Conservation (phyloP, 169 alveolate genomes). For the Plasmodium blacklocki region DNA sequence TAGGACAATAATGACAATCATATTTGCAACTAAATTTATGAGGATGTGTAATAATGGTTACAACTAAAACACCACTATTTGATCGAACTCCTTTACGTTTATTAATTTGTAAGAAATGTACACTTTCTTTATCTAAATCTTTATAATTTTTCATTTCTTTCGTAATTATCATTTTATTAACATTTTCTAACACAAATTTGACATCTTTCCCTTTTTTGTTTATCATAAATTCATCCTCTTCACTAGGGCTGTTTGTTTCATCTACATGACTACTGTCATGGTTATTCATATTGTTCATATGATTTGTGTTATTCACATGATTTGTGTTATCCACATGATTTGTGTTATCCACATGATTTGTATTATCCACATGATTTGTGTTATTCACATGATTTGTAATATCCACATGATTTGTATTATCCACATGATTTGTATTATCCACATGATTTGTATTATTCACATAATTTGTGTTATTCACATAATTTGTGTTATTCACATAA, state of each 20-base stretch:
- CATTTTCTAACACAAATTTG: constrained; percentile 56
- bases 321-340: neutral
- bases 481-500: neutral
- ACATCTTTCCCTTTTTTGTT: constrained; percentile 72
- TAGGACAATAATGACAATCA: constrained; percentile 95
- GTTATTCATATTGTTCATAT: neutral
- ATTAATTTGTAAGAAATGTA: constrained; percentile 83
- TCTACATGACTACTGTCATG: neutral
- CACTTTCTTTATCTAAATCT: constrained; percentile 76
- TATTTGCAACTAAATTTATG: constrained; percentile 94
- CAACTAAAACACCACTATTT: constrained; percentile 93
- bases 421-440: neutral
- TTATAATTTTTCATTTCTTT: constrained; percentile 73
- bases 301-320: neutral
- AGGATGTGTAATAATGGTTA: constrained; percentile 95
- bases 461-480: neutral
- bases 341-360: neutral
- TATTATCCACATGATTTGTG: neutral
- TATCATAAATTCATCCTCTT: constrained; percentile 26
- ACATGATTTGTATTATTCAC: neutral
- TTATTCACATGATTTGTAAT: neutral
- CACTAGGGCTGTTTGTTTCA: neutral
- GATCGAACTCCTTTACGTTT: constrained; percentile 90
- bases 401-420: neutral
- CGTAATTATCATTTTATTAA: constrained; percentile 60